These are phyloP conservation scores for Stropharia rugosoannulata DNA, from an alignment of 768 basidiomycete genomes.

Conservation along the genomic window DNA sequence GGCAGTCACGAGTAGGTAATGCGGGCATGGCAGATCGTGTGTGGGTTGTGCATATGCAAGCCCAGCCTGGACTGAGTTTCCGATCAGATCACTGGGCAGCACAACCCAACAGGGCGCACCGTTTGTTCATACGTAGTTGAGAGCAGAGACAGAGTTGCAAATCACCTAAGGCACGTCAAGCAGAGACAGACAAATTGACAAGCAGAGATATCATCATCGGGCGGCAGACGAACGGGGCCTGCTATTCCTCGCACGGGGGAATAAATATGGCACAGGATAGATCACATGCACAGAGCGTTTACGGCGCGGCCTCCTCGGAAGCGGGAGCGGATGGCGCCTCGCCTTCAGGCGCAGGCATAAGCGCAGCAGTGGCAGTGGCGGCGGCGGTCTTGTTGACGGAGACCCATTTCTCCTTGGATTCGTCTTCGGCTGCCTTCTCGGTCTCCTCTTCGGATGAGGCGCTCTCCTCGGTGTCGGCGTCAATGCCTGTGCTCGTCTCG, in stretches of 20 bases:
- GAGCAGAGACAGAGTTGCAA: conserved; percentile 5
- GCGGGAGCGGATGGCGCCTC: conserved; percentile 13
- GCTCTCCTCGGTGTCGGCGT: conserved; percentile 77
- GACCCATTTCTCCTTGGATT: conserved; percentile 71
- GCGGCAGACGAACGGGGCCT: not conserved
- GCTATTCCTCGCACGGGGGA: conserved; percentile 1
- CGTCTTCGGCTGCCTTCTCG: conserved; percentile 39
- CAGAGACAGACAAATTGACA: conserved; percentile 19
- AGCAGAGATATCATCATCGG: not conserved
- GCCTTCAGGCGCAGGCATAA: conserved; percentile 14
- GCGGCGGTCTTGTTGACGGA: conserved; percentile 53
- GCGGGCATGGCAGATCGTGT: not conserved
- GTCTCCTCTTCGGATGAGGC: conserved; percentile 73
- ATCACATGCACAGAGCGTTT: conserved; percentile 7
- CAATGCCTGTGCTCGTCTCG: conserved; percentile 59
- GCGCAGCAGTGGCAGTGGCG: conserved; percentile 17
- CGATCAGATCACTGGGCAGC: not conserved
- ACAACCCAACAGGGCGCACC: not conserved
- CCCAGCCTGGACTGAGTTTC: not conserved
- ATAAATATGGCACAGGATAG: not conserved
- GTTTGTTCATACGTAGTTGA: conserved; percentile 7
- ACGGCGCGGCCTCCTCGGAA: conserved; percentile 16
- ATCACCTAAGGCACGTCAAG: conserved; percentile 6
- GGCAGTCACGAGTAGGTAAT: conserved; percentile 4
- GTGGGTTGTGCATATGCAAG: not conserved